These are phyloP conservation scores for Coleophoma cylindrospora DNA, from an alignment of 2,329 filamentous ascomycete genomes.

Conservation along the genomic window DNA sequence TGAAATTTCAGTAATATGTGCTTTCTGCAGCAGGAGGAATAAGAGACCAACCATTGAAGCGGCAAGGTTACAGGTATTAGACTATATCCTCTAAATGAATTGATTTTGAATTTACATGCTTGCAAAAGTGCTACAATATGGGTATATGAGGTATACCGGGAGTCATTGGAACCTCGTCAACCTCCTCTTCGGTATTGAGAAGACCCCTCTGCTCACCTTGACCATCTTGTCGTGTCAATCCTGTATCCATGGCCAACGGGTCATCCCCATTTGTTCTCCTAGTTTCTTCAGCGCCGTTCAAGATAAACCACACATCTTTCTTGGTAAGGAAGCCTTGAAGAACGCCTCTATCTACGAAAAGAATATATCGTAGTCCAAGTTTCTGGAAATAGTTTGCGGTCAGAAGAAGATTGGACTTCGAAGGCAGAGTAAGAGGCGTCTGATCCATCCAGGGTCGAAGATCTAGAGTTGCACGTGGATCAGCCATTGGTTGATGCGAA, in stretches of 20 bases:
- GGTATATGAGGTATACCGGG: constrained; percentile 12
- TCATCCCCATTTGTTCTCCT: constrained; percentile 32
- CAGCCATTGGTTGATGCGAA: constrained; percentile 74
- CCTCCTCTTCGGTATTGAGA: constrained; percentile 30
- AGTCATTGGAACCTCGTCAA: constrained; percentile 11
- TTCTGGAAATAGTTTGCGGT: constrained; percentile 92
- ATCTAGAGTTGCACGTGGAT: constrained; percentile 75
- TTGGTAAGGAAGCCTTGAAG: constrained; percentile 88
- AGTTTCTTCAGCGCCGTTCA: constrained; percentile 71
- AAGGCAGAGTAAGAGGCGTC: constrained; percentile 86
- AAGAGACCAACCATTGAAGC: too few relatives aligned
- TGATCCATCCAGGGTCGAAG: constrained; percentile 98
- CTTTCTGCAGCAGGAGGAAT: too few relatives aligned
- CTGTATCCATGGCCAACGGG: constrained; percentile 28
- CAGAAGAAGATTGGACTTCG: constrained; percentile 72
- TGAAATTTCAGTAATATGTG: too few relatives aligned
- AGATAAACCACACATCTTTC: constrained; percentile 93
- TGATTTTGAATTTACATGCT: too few relatives aligned
- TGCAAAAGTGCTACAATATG: constrained; percentile 16
- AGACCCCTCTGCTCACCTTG: constrained; percentile 38
- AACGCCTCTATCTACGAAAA: constrained; percentile 78
- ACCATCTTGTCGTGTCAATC: constrained; percentile 32
- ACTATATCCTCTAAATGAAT: too few relatives aligned
- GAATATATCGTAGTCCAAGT: constrained; percentile 82
- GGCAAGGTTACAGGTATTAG: too few relatives aligned